Conservation (phyloP, 2,329 filamentous ascomycete genomes). For the Fusarium concolor region DNA sequence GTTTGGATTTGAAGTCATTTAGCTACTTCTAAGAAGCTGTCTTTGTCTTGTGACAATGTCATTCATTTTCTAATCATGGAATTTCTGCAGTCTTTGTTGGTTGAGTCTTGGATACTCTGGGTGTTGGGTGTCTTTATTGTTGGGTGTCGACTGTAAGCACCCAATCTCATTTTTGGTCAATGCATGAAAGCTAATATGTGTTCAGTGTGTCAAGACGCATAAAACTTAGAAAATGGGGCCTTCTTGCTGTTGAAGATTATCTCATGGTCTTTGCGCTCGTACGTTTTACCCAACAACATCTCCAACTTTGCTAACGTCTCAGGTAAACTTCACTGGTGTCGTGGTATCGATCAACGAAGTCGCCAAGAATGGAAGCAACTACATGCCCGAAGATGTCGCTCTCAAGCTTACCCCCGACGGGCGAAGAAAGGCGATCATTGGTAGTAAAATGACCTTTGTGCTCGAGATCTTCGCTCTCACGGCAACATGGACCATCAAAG, state of each 20-base stretch:
- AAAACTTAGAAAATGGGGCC: slow-evolving; percentile 57
- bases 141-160: slow-evolving; percentile 40
- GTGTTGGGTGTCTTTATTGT: slow-evolving; percentile 44
- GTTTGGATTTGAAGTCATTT: not conserved
- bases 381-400: slow-evolving; percentile 52
- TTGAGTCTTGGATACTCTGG: slow-evolving; percentile 50
- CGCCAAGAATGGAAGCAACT: slow-evolving; percentile 58
- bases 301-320: not conserved
- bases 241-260: slow-evolving; percentile 68
- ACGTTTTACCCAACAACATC: not conserved
- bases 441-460: slow-evolving; percentile 66
- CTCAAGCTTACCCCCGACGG: slow-evolving; percentile 58
- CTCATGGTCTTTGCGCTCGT: slow-evolving; percentile 65
- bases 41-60: not conserved
- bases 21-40: not conserved
- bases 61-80: slow-evolving; percentile 39
- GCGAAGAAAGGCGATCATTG: slow-evolving; percentile 57
- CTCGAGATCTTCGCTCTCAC: slow-evolving; percentile 65
- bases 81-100: slow-evolving; percentile 38
- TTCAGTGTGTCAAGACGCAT: slow-evolving; percentile 48
- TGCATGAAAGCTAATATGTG: not conserved
- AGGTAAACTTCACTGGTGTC: slow-evolving; percentile 55
- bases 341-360: slow-evolving; percentile 58
- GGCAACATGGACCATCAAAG: slow-evolving; percentile 65
- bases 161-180: not conserved